Evolutionary conservation across 176 grass and related monocot genomes (phyloP), one percentile per base, ranked within the genome.

Genomic region (Saccharum officinarum): DNA sequence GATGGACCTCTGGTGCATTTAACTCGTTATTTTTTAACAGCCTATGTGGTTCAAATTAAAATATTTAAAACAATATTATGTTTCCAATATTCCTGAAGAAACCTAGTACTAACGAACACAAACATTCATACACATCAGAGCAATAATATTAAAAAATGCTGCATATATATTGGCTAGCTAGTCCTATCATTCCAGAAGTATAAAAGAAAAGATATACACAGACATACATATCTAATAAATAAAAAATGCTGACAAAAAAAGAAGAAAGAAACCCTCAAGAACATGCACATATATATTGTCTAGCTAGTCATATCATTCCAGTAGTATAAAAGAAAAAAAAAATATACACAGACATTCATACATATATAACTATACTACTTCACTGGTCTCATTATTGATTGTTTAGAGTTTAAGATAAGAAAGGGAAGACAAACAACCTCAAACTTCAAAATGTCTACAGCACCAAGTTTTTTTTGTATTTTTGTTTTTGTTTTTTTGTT

Each of bases 301-400:
- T 28, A 8, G 18, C 28, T 33, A 66, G 12, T 66, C 28, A 25
- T 4, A 67, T 15, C 5, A 67, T 33, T 67, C 64, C 2, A 36
- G 8, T 14, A 65, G 4, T 16, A 18, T 2, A 67, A 67, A 67
- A 28, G 28, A 28, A 28, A 28, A 76, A 28, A 28, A 28, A 76
- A 3, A 2, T 17, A 74, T 4, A 0, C 14, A 25, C 0, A 17
- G 8, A 16, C 1, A 61, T 0, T 2, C 2, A 59, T 0, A n/a
- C 6, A 57, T 59, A n/a, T 59, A 50, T 50, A 37, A 65, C 62
- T 65, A 65, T 65, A 66, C 63, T 66, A 66, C n/a, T 62, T 26
- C 31, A 65, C 62, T 65, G 12, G 26, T 65, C 11, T 65, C 12
- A 66, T 16, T 26, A 66, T 33, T 66, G 37, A 17, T 1, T 15